Base-by-base conservation (phyloP, 306 rosid species). In the Medicago ruthenica region DNA sequence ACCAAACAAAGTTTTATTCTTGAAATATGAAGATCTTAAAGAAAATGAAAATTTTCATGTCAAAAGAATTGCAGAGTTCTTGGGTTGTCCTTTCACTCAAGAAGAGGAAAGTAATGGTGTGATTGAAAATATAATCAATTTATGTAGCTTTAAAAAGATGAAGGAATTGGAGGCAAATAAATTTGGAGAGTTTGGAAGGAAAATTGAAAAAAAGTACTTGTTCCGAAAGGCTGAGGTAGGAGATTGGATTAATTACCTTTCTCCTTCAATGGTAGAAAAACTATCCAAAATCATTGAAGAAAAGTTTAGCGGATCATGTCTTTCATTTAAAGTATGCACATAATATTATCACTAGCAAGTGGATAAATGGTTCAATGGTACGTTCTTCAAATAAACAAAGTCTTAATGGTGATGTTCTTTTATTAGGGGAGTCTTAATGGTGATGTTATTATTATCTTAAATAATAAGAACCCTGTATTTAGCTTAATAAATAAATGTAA, bases 21-120 rank as follows among this genome's bases (percentile, higher is more conserved):
- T 89, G 18, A 85, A 80, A 74, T 89, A 87, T 24, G 91, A 89
- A 77, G 84, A 87, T 15, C 14, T 89, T 63, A 89, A 83, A 59
- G 71, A 81, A 8, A 79, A 85, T 34, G 42, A 9, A 34, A 36
- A 0, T 8, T 60, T 47, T 47, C 78, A 87, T 0, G 55, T 87
- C 70, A 85, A 82, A 48, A 85, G 17, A 39, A 7, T 89, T 14
- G 91, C 86, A 0, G 55, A 68, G 40, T 87, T 89, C 45, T 21
- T 89, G 78, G 86, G 59, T 0, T 80, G n/a, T 58, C 85, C 89
- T 13, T 89, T 87, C 41, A 53, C 81, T 20, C 0, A 13, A 16
- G 89, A 80, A 66, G 95, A 87, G 41, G 87, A 84, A 70, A 86
- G 40, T 41, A n/a, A 20, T 24, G 88, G 86, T 0, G 70, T 62